Evolutionary conservation across 1,284 basidiomycete species (phyloP), one percentile per base, ranked within the genome.

Genomic region (Leucoagaricus sp.): DNA sequence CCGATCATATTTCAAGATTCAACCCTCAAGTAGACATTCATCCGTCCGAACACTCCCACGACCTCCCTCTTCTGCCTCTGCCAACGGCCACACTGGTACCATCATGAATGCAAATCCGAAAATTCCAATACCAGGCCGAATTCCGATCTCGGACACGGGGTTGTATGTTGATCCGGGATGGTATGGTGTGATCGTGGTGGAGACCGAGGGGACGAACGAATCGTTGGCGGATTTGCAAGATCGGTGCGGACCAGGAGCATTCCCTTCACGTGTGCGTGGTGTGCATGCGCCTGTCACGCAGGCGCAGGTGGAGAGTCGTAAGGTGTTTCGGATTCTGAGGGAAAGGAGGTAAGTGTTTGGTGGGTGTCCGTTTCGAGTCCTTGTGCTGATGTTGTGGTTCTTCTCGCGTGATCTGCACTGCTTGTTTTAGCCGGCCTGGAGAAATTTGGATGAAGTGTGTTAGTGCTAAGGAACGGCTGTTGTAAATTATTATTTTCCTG

Each of bases 171-270:
- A 93, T 66, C 72, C 83, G 3, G 86, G 86, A 40, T 93, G 90
- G 90, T 89, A 85, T 63, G 91, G 91, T 2, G 85, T 81, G 0
- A 79, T 93, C 50, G 81, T 93, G 23, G 79, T 93, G 23, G 91
- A 92, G 73, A 84, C 87, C 13, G 90, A 92, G 67, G 91, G 91
- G 34, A 93, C 91, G 50, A 88, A 91, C 65, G 91, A 93, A 67
- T 85, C 87, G 6, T 76, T 91, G 21, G 83, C 80, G n/a, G 91
- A 93, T 70, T 74, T 93, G 59, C 87, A 88, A 62, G 80, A 78
- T 50, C 80, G 91, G 5, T 91, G 89, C 68, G 81, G 84, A 1
- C 77, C 79, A 10, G 81, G 81, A 0, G 83, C 77, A 9, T 89
- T 89, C 67, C 84, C 87, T 33, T 81, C 83, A 2, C 73, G 84